Base-by-base conservation (phyloP, 2,329 filamentous ascomycete genomes). In the Verticillium nubilum region DNA sequence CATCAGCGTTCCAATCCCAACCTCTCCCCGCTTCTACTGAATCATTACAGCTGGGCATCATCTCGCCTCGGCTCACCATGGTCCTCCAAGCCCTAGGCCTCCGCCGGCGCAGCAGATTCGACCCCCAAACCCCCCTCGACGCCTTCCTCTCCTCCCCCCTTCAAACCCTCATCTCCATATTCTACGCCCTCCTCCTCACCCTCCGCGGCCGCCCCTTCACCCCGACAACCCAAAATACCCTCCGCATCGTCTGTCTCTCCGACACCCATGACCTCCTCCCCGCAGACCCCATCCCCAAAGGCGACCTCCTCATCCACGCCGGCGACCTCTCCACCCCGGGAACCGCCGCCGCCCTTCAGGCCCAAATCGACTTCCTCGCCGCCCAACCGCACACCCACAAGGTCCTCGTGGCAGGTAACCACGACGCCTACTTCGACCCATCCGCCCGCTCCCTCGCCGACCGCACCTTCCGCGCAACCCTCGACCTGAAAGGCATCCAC, bases 261-360 rank as follows among this genome's bases (percentile, higher is more conserved):
- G 94, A 97, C 75, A 97, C 94, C 0, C 94, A 97, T 75, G 86
- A 85, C 61, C 79, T 82, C 50, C 80, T 80, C 10, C 76, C 85
- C 7, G 66, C 73, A 19, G 66, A 79, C n/a, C 37, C 37, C 5
- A 79, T 96, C 1, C 92, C 92, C 0, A 74, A 82, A 10, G 93
- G 92, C 59, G 92, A 97, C 72, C 79, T 97, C 25, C 83, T 98
- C 55, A 89, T 98, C 66, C 94, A 97, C 70, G 90, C 92, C 2
- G 94, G 94, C 37, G 94, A 98, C 74, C 79, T 97, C 67, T 89
- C 88, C 58, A 87, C 91, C 66, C 78, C 79, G 25, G 94, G 94
- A 42, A 89, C 86, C 9, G 81, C 85, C 0, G 78, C 78, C 13
- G 88, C 92, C 62, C 87, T 98, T 59, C 92, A 97, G 76, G 78